Base-by-base conservation (phyloP, 2,329 filamentous ascomycete genomes). In the Epicoccum sorghinum region DNA sequence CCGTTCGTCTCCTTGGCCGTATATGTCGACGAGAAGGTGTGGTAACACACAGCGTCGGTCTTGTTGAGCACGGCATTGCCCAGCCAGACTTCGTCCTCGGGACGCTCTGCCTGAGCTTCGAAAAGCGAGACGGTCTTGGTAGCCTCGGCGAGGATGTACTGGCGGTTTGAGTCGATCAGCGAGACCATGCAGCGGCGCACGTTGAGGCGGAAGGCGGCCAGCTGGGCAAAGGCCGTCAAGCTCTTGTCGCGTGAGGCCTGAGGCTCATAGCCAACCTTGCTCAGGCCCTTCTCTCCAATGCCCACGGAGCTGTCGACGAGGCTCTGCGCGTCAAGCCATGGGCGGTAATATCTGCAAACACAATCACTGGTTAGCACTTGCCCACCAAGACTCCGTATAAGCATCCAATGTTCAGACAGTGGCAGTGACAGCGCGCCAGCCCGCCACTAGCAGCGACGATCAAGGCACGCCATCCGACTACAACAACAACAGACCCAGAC, bases 101-200 rank as follows among this genome's bases (percentile, higher is more conserved):
- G 55, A 24, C 50, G 41, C 40, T 65, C 64, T 7, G 58, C 61
- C 39, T 60, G 58, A 10, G 68, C 58, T 9, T 61, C 59, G 53
- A 68, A 66, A 18, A 76, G 66, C 10, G 72, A 73, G 24, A 72
- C 60, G 4, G 68, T 72, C 38, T 64, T 65, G 12, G 73, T 76
- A 27, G 73, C 73, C 58, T 77, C 74, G 36, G 71, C 72, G 37
- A 77, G 67, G 39, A 77, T 72, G 58, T 74, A 76, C 48, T 74
- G 71, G 39, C 64, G 65, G 23, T 59, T 63, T n/a, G 66, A 65
- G 52, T 75, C 72, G 52, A 76, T 70, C 14, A 76, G 61, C 4
- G 72, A 75, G 1, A 75, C 63, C 68, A 75, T 70, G 45, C 65
- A 62, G 7, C 74, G 65, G 42, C 69, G 67, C 14, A 67, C 65